Conservation (phyloP, 306 rosid species). For the Glycine latifolia region DNA sequence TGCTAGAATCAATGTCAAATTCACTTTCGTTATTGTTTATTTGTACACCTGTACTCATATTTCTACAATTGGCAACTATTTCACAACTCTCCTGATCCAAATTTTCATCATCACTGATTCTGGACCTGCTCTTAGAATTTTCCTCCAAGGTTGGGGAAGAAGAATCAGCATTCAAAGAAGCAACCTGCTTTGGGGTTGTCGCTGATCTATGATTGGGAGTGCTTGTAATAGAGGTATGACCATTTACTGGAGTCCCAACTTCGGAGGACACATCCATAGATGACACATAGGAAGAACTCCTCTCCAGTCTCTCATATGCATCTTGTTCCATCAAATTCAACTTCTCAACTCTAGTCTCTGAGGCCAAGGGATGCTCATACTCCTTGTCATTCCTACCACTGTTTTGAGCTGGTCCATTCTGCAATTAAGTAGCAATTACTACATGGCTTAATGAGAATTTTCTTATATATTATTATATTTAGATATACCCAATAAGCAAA, state of each 20-base stretch:
- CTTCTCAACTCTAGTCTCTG: constrained; percentile 57
- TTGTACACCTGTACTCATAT: constrained; percentile 41
- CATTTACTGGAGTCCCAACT: constrained; percentile 68
- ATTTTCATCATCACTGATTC: constrained; percentile 50
- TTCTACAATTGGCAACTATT: constrained; percentile 38
- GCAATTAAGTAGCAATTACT: constrained; percentile 52
- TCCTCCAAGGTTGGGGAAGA: constrained; percentile 58
- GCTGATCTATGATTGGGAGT: constrained; percentile 53
- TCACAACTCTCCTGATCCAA: constrained; percentile 49
- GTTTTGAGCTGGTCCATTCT: constrained; percentile 58
- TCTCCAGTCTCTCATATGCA: constrained; percentile 51
- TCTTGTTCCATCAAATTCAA: constrained; percentile 52
- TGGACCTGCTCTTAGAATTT: constrained; percentile 49
- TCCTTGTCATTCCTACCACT: constrained; percentile 53
- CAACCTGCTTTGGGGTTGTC: constrained; percentile 49
- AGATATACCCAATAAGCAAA: constrained; percentile 38
- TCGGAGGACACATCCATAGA: constrained; percentile 49
- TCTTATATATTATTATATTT: constrained; percentile 16
- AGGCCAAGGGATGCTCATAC: constrained; percentile 35
- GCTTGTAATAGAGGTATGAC: constrained; percentile 51
- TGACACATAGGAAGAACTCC: constrained; percentile 57
- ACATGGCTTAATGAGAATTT: constrained; percentile 11
- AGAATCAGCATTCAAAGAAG: constrained; percentile 53
- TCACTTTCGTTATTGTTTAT: constrained; percentile 35
- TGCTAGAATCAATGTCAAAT: constrained; percentile 37